Base-by-base conservation (phyloP, 1,284 basidiomycete genomes). In the Cryptococcus maquisensis region DNA sequence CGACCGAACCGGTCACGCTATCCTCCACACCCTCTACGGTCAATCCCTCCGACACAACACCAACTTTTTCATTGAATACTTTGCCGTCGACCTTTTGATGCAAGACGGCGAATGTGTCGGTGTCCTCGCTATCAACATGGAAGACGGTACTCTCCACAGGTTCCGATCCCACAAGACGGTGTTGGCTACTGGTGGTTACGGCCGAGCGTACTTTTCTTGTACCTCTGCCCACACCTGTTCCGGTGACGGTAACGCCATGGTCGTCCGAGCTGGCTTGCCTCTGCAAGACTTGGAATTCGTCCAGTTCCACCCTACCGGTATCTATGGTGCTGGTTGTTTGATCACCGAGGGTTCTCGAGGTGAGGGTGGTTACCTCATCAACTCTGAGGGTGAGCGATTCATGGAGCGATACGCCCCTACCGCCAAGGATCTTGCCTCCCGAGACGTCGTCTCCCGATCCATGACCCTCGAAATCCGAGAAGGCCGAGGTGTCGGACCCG, bases 21-120 rank as follows among this genome's bases (percentile, higher is more conserved):
- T 99, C 73, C 85, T 99, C 52, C 96, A 98, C 82, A 96, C 94
- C 16, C 89, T 99, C 56, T 97, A 97, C 73, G 96, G 96, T 67
- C 96, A 98, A 81, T 98, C 96, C 59, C 86, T 98, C 61, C 88
- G 93, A 61, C 96, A 99, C 83, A 88, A 98, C 82, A 98, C 96
- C 75, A 96, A 98, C 79, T 99, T 97, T 80, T 98, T 99, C 82
- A 98, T 99, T 78, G 96, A 99, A 78, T 99, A 94, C 80, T 98
- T 99, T 77, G 96, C 95, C 18, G 84, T 95, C 60, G 95, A 98
- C 77, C 81, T 98, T 58, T 93, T 98, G 77, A 98, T 98, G 96
- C 84, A 98, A 76, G 92, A 90, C 65, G 96, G 94, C 71, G 91
- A 97, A 79, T 98, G 96, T 80, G 95, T 99, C 59, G 96, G 96